Evolutionary conservation across 352 stramenopile genomes (phyloP), one percentile per base, ranked within the genome.

Genomic region (Globisporangium cederbergense): DNA sequence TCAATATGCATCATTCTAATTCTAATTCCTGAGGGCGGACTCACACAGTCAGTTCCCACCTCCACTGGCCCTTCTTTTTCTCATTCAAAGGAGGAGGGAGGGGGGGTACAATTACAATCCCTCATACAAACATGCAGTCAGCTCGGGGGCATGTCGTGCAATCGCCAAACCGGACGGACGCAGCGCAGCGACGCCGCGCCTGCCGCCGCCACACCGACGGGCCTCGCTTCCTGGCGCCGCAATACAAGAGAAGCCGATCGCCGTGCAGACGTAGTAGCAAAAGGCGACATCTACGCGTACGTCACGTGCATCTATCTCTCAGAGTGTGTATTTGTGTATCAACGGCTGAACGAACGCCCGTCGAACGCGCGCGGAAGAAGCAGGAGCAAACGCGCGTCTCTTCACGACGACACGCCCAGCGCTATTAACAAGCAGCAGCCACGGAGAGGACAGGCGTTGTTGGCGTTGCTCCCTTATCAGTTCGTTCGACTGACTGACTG

Each of bases 331-430:
- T 56, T 28, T 42, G 13, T 18, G 14, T 20, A 25, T 56, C n/a
- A 42, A 42, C 36, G 10, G 2, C 50, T 1, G 25, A 38, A 11
- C 10, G 22, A 56, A 47, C 42, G 42, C 42, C 42, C 42, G 32
- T 34, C 50, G 50, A 56, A 56, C 50, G 50, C 50, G 50, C 50
- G 50, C 50, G 50, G 50, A 56, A 56, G 50, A 56, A 56, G 25
- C 50, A 56, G 25, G 11, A 16, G 14, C 36, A 42, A 34, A 34
- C 46, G 8, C 28, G 28, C 14, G 50, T 38, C 25, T 25, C 50
- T 40, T 56, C 50, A 56, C 50, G 14, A 20, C 10, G 18, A 51
- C 8, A 9, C 20, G 46, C 20, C 4, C 2, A 51, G 46, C 6
- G 20, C 20, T 55, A 34, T 55, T 30, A 20, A 55, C 20, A 34